These are phyloP conservation scores for Zasmidium cellare DNA, from an alignment of 2,329 filamentous ascomycete species.

Conservation along the genomic window DNA sequence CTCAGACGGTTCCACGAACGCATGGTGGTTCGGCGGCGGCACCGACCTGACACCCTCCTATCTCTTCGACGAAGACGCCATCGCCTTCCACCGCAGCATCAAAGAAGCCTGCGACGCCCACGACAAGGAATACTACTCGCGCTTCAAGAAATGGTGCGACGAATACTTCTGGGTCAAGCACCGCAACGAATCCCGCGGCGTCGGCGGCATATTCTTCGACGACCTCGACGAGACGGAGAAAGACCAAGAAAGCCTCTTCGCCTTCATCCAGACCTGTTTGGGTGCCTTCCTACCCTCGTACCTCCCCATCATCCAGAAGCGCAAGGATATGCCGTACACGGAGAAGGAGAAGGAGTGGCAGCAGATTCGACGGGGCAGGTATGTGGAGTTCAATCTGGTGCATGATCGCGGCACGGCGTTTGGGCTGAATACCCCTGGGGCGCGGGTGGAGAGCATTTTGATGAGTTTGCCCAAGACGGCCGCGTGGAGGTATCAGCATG, in stretches of 20 bases:
- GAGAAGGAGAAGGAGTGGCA: conserved; percentile 93
- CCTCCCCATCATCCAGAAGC: conserved; percentile 79
- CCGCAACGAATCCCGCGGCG: conserved; percentile 77
- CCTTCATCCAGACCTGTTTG: conserved; percentile 82
- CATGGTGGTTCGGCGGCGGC: conserved; percentile 98
- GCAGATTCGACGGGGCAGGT: conserved; percentile 87
- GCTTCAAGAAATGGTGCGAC: conserved; percentile 98
- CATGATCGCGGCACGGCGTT: conserved; percentile 95
- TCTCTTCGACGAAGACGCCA: conserved; percentile 93
- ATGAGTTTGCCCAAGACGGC: conserved; percentile 96
- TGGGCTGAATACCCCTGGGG: conserved; percentile 87
- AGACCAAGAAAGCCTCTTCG: conserved; percentile 84
- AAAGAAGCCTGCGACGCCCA: conserved; percentile 93
- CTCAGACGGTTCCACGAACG: conserved; percentile 74
- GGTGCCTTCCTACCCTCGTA: conserved; percentile 88
- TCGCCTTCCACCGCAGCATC: conserved; percentile 92
- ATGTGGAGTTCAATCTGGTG: conserved; percentile 98
- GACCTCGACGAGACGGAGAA: conserved; percentile 87
- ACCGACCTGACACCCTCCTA: conserved; percentile 92
- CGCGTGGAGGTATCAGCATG: conserved; percentile 94
- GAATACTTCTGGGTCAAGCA: conserved; percentile 96
- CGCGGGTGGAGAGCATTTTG: conserved; percentile 91
- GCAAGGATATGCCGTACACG: conserved; percentile 90
- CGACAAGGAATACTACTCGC: conserved; percentile 85
- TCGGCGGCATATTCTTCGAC: conserved; percentile 98